Conservation (phyloP, 768 basidiomycete species). For the Boletus rubroflammeus region DNA sequence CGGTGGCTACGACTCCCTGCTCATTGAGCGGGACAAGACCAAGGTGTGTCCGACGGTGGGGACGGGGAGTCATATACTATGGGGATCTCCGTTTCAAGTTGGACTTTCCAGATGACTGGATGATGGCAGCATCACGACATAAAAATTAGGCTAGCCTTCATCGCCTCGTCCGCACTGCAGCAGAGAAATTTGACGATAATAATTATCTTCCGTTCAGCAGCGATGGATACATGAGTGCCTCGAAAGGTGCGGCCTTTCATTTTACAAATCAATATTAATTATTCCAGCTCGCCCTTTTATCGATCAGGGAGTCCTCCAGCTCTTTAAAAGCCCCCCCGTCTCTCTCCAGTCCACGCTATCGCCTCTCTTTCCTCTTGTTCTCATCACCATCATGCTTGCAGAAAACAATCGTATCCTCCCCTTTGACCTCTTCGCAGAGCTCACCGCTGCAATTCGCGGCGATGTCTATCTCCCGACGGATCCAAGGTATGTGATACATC, state of each 20-base stretch:
- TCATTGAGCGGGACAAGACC: neutral
- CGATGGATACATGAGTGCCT: neutral
- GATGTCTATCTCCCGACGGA: constrained; percentile 44
- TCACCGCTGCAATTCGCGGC: constrained; percentile 45
- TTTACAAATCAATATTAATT: constrained; percentile 14
- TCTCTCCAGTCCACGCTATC: constrained; percentile 5
- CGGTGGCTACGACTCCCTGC: neutral
- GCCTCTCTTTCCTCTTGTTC: neutral
- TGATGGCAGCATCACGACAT: constrained; percentile 8
- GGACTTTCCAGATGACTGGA: constrained; percentile 9
- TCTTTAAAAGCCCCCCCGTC: constrained; percentile 15
- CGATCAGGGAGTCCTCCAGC: neutral
- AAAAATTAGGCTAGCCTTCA: neutral
- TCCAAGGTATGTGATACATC: constrained; percentile 32
- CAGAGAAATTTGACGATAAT: neutral
- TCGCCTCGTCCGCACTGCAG: constrained; percentile 13
- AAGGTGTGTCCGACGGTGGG: neutral
- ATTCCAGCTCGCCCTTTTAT: neutral
- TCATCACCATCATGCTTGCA: constrained; percentile 15
- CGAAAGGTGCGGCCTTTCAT: constrained; percentile 4
- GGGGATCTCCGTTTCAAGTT: neutral
- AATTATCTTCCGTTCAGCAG: neutral
- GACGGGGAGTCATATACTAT: too few relatives aligned
- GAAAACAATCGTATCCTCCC: neutral
- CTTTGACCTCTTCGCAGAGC: constrained; percentile 41